Evolutionary conservation across 768 basidiomycete genomes (phyloP).

Genomic region (Psilocybe sp.): DNA sequence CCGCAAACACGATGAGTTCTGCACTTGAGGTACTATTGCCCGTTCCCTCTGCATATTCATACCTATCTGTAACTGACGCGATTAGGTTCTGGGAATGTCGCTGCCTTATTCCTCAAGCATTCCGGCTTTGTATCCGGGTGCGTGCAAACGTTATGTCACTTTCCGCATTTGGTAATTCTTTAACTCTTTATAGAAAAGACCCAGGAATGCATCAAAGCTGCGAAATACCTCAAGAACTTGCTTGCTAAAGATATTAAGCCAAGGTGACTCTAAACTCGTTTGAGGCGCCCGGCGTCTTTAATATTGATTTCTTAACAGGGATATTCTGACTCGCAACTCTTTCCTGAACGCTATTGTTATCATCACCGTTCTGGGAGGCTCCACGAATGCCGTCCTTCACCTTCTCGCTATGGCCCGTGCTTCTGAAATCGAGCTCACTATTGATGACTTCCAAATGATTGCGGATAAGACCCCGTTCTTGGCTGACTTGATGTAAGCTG

Average conservation of each 20-base stretch:
- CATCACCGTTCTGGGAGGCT: slow-evolving; percentile 79
- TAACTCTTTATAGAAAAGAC: slow-evolving; percentile 52
- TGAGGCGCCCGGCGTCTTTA: background rate
- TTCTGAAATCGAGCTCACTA: slow-evolving; percentile 64
- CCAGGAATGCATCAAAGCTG: slow-evolving; percentile 80
- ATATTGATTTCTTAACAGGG: slow-evolving; percentile 21
- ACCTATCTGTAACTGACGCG: background rate
- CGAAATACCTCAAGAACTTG: slow-evolving; percentile 69
- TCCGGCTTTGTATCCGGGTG: slow-evolving; percentile 72
- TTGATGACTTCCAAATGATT: slow-evolving; percentile 85
- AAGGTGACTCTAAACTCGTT: slow-evolving; percentile 33
- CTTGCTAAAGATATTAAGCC: slow-evolving; percentile 82
- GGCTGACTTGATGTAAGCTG: slow-evolving; percentile 62
- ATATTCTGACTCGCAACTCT: slow-evolving; percentile 43
- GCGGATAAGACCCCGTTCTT: slow-evolving; percentile 81
- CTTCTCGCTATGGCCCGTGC: slow-evolving; percentile 83
- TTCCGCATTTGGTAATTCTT: background rate
- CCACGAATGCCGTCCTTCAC: slow-evolving; percentile 87
- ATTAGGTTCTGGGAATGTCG: slow-evolving; percentile 73
- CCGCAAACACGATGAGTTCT: slow-evolving; percentile 89
- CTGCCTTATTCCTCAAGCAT: slow-evolving; percentile 80
- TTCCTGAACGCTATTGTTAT: slow-evolving; percentile 86
- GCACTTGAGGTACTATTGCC: slow-evolving; percentile 53
- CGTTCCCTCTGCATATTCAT: background rate
- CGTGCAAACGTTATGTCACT: slow-evolving; percentile 1